Evolutionary conservation across 257 asterid genomes (phyloP), one percentile per base, ranked within the genome.

Genomic region (Nyctanthes arbortristis): DNA sequence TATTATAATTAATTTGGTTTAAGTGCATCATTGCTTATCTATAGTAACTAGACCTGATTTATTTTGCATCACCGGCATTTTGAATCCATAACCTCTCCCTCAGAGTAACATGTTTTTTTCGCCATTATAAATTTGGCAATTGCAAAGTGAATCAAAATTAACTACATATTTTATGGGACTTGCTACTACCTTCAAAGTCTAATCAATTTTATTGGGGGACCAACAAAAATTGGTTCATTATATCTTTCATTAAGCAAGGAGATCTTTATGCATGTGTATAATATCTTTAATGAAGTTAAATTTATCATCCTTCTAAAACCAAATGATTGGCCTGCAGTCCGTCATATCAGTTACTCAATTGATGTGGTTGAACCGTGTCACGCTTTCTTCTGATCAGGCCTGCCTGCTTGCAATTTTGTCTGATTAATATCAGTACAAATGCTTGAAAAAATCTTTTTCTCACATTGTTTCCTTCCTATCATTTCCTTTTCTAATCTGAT

Each of bases 401-500:
- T 52, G 59, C 59, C 59, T 52, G 3, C 59, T 31, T 52, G 59
- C 16, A 9, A 24, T 45, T 45, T 7, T 45, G 10, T 45, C 25
- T n/a, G 55, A 45, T 45, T 4, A 45, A 7, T 45, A 45, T 45
- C 25, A 45, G n/a, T n/a, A 45, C 55, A 45, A 45, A 43, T 6
- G 22, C 55, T 16, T n/a, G 25, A 10, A 45, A 45, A 16, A 14
- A 14, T 6, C 6, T 45, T 43, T 45, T 45, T n/a, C 34, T 35
- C 27, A 61, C 32, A 61, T 43, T 61, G 18, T 56, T 28, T 70
- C 58, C 20, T 43, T 43, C n/a, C n/a, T 5, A 43, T 43, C 70
- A 34, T 54, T 75, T 66, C 67, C 69, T 58, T 52, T 11, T 58
- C 73, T 47, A 55, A 22, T 67, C 55, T 47, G 10, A 62, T 62